Base-by-base conservation (phyloP, 805 yeast genomes). In the Kodamaea kaohsiungensis region DNA sequence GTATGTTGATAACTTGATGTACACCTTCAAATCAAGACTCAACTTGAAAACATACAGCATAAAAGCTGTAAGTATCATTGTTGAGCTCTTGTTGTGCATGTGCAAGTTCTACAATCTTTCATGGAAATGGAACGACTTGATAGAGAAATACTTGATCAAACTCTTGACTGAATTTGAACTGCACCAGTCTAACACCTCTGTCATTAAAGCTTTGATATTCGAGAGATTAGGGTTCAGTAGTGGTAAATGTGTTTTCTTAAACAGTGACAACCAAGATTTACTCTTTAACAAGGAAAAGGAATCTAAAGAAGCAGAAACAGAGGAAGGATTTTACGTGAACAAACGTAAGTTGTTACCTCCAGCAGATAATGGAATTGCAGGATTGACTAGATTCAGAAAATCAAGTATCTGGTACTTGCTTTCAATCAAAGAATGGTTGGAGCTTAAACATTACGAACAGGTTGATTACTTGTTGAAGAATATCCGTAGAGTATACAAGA, bases 321-420 rank as follows among this genome's bases (percentile, higher is more conserved):
- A 73, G 30, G 62, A 63, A 13, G 76, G 69, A 15, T 53, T 57
- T 37, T 71, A 74, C 61, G 59, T 65, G 53, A 76, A 76, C 63
- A 64, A 65, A 1, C 48, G 61, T 45, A 74, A 79, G 51, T 59
- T 82, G 15, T 25, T 53, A 4, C 71, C 73, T 2, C 61, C 64
- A 4, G 69, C 75, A 35, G 64, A 77, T 50, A 70, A 74, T 3
- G 72, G 76, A 0, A 65, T 79, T 38, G 86, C 60, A 19, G 78
- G 93, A 0, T 66, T 83, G 17, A 82, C 88, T 1, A 75, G 96
- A 54, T 70, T 70, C 50, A 78, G 98, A 52, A 91, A 91, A 65
- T 83, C 91, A 1, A 83, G 89, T 0, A 76, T 92, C 27, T 91
- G 96, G 90, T 79, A 80, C 59, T 65, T 91, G 25, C 65, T 91